A percentile compares a stretch with the other conserved stretches of the same genome.
These are phyloP conservation scores for Collybia sordida DNA, from an alignment of 768 basidiomycete genomes.

Conservation along the genomic window DNA sequence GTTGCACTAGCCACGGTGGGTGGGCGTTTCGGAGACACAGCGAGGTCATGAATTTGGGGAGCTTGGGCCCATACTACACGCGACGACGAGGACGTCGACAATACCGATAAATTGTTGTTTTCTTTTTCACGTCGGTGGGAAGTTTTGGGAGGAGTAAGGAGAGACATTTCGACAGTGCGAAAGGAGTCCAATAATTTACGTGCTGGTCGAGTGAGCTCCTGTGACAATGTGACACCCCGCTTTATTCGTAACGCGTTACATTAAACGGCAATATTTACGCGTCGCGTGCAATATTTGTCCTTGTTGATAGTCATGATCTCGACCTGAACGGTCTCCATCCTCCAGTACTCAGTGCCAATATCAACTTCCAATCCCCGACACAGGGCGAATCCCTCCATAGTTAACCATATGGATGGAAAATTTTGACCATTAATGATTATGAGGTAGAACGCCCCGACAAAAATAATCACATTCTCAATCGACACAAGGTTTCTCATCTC, in stretches of 20 bases:
- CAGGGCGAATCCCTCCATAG: too few species aligned
- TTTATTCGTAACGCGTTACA: conserved; percentile 24
- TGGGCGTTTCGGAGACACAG: conserved; percentile 27
- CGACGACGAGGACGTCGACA: conserved; percentile 24
- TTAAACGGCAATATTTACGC: conserved; percentile 40
- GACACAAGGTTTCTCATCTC: too few species aligned
- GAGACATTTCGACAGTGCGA: conserved; percentile 32
- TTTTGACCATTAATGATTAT: too few species aligned
- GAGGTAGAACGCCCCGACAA: too few species aligned
- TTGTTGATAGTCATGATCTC: too few species aligned
- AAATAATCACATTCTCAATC: too few species aligned
- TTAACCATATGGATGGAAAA: too few species aligned
- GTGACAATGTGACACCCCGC: conserved; percentile 16
- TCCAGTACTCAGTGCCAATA: too few species aligned
- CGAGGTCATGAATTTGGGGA: conserved; percentile 37
- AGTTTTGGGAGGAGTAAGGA: conserved; percentile 63
- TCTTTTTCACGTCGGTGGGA: conserved; percentile 59
- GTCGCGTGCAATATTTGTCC: conserved; percentile 28
- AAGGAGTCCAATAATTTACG: neutral
- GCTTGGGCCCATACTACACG: conserved; percentile 54
- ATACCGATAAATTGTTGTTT: conserved; percentile 22
- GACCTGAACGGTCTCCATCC: too few species aligned
- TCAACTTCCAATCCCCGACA: too few species aligned
- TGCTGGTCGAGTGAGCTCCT: conserved; percentile 2
- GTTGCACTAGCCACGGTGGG: conserved; percentile 31